These are phyloP conservation scores for Lolium perenne DNA, from an alignment of 176 grass and related monocot species.

Conservation along the genomic window DNA sequence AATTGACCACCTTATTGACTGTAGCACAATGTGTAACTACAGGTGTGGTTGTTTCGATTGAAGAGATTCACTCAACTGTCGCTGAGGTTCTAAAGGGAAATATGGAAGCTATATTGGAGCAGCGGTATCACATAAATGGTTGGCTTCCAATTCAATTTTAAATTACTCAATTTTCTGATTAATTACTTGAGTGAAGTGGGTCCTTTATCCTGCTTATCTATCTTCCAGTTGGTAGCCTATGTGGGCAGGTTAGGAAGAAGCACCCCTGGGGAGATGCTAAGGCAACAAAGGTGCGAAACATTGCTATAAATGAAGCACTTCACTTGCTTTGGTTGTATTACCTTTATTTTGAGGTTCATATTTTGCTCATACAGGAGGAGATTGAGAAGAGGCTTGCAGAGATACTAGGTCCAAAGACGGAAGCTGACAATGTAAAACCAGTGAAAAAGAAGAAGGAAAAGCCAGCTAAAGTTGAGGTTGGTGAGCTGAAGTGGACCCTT, in stretches of 20 bases:
- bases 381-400: slow-evolving; percentile 83
- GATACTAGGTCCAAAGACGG: slow-evolving; percentile 85
- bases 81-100: slow-evolving; percentile 69
- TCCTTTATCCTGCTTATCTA: slow-evolving; percentile 27
- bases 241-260: slow-evolving; percentile 82
- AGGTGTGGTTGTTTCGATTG: slow-evolving; percentile 88
- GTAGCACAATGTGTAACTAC: slow-evolving; percentile 36
- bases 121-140: slow-evolving; percentile 97
- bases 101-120: slow-evolving; percentile 89
- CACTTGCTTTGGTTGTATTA: slow-evolving; percentile 16
- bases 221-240: slow-evolving; percentile 80
- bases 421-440: slow-evolving; percentile 90
- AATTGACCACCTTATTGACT: slow-evolving; percentile 28
- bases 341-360: slow-evolving; percentile 29
- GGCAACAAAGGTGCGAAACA: slow-evolving; percentile 66
- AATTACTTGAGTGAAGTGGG: slow-evolving; percentile 14
- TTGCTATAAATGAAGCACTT: slow-evolving; percentile 11
- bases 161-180: slow-evolving; percentile 16
- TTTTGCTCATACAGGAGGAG: slow-evolving; percentile 66
- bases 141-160: slow-evolving; percentile 22
- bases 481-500: too few relatives aligned
- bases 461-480: too few relatives aligned
- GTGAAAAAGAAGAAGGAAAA: neutral
- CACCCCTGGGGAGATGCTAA: slow-evolving; percentile 98
- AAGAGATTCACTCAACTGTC: slow-evolving; percentile 85